Percentiles rank a stretch among this genome's conserved stretches.
phyloP scores from a whole-genome alignment of 331 rosid species.

The Rhamnella rubrinervis region DNA sequence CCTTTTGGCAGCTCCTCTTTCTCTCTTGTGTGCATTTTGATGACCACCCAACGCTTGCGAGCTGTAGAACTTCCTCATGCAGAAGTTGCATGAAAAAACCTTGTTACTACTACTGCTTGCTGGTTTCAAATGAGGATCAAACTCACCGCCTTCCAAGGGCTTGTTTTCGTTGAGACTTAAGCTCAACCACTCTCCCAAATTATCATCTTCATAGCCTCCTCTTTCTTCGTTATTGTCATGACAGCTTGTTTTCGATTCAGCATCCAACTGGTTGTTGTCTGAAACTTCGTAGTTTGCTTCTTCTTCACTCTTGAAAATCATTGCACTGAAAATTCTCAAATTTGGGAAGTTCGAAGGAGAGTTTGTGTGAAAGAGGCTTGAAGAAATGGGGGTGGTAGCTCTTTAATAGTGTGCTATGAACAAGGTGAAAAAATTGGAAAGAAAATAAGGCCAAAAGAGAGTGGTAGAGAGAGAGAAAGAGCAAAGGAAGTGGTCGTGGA shows the following conservation, averaged over 20 bases:
- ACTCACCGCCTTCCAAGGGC: conserved; percentile 3
- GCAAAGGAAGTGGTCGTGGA: conserved; percentile 19
- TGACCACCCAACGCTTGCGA: conserved; percentile 95
- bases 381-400: conserved; percentile 11
- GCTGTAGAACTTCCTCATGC: conserved; percentile 75
- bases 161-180: conserved; percentile 42
- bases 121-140: conserved; percentile 32
- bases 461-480: not conserved
- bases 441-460: not conserved
- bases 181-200: conserved; percentile 65
- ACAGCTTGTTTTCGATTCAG: conserved; percentile 16
- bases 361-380: conserved; percentile 10
- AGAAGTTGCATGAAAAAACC: conserved; percentile 71
- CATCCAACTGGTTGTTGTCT: not conserved
- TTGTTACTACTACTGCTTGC: conserved; percentile 22
- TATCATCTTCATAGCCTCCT: conserved; percentile 20
- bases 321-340: conserved; percentile 3
- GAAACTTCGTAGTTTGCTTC: conserved; percentile 2
- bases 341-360: not conserved
- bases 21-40: conserved; percentile 88
- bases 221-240: conserved; percentile 3
- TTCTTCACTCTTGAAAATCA: conserved; percentile 18
- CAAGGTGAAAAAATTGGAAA: not conserved
- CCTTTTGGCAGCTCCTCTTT: conserved; percentile 71
- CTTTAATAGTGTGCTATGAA: conserved; percentile 16